phyloP scores from a whole-genome alignment of 495 filamentous ascomycete species.

The Symbiotaphrina buchneri region DNA sequence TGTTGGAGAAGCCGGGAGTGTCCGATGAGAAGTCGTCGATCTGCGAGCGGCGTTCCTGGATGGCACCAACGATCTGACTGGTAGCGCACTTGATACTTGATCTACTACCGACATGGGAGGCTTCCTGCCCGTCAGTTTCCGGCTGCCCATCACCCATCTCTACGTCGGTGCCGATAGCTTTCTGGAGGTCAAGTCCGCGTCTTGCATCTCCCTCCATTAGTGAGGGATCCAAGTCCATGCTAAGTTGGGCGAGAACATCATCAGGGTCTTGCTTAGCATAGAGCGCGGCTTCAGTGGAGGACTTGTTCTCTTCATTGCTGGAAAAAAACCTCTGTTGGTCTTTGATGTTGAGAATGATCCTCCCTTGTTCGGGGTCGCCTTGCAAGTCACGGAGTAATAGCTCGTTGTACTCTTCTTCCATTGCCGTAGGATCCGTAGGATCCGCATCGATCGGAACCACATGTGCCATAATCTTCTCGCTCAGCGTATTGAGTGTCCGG shows the following conservation, averaged over 20 bases:
- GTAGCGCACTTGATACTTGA: conserved; percentile 28
- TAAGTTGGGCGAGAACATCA: conserved; percentile 39
- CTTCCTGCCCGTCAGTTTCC: conserved; percentile 36
- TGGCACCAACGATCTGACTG: conserved; percentile 29
- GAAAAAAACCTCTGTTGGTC: conserved; percentile 68
- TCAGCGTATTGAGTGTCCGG: conserved; percentile 63
- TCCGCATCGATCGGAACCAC: conserved; percentile 57
- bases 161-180: conserved; percentile 33
- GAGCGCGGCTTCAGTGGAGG: conserved; percentile 29
- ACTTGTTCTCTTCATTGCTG: conserved; percentile 24
- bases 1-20: conserved; percentile 7
- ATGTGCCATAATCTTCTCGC: conserved; percentile 74
- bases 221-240: conserved; percentile 27
- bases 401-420: conserved; percentile 53
- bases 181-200: conserved; percentile 30
- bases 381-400: conserved; percentile 67
- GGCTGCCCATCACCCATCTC: conserved; percentile 31
- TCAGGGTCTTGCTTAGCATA: conserved; percentile 44
- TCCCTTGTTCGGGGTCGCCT: conserved; percentile 43
- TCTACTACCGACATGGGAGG: conserved; percentile 31
- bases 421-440: conserved; percentile 33
- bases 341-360: conserved; percentile 67
- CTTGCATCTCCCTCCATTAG: conserved; percentile 20
- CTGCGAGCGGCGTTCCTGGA: conserved; percentile 29
- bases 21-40: conserved; percentile 16